These are phyloP conservation scores for Turnera subulata DNA, from an alignment of 345 rosid genomes.

Conservation along the genomic window DNA sequence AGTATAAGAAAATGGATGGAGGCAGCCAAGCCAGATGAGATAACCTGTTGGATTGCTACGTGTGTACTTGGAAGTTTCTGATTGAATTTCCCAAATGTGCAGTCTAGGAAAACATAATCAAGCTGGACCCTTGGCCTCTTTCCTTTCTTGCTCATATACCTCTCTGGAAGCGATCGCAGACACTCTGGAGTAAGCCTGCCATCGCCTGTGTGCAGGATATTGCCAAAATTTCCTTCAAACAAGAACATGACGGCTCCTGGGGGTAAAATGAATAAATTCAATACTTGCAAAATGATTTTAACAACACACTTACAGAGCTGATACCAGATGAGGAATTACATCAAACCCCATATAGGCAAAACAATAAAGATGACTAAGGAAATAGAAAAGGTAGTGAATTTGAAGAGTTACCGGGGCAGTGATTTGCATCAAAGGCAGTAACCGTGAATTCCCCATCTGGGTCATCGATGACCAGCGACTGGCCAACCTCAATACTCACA, in stretches of 20 bases:
- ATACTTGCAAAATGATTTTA: constrained; percentile 8
- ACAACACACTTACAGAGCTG: background rate
- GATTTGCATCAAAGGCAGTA: constrained; percentile 80
- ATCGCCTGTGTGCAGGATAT: constrained; percentile 86
- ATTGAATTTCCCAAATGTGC: constrained; percentile 69
- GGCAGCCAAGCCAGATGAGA: background rate
- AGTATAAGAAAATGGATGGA: background rate
- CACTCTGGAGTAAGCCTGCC: constrained; percentile 77
- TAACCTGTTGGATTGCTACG: constrained; percentile 70
- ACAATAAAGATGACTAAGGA: background rate
- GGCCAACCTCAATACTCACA: constrained; percentile 60
- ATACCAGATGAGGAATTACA: background rate
- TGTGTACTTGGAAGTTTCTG: constrained; percentile 62
- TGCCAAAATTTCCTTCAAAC: constrained; percentile 84
- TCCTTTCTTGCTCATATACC: constrained; percentile 47
- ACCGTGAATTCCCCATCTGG: constrained; percentile 57
- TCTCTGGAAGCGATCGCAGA: constrained; percentile 52
- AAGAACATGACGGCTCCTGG: constrained; percentile 96
- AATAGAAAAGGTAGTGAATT: no score
- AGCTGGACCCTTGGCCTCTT: constrained; percentile 43
- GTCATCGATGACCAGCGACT: constrained; percentile 48
- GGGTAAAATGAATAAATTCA: constrained; percentile 27
- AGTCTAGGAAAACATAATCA: constrained; percentile 77
- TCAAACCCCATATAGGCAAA: background rate
- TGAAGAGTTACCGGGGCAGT: constrained; percentile 58